These are phyloP conservation scores for Aspergillus campestris DNA, from an alignment of 495 filamentous ascomycete species.

Conservation along the genomic window DNA sequence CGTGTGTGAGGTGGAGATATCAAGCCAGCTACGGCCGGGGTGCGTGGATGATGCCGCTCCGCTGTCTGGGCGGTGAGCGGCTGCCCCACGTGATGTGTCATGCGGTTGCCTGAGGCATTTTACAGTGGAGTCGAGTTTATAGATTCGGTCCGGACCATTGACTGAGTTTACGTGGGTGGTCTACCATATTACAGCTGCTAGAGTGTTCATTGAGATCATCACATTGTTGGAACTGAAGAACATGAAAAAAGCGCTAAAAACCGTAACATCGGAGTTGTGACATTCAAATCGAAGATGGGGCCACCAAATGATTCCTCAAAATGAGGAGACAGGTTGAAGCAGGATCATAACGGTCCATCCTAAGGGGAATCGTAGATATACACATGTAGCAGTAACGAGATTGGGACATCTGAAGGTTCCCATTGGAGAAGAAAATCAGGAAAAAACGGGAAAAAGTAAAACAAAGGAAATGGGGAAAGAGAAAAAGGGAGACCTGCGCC, in stretches of 20 bases:
- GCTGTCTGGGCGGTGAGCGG: neutral
- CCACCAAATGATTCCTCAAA: too few relatives aligned
- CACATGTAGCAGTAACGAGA: neutral
- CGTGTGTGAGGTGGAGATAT: neutral
- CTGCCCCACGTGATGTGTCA: constrained; percentile 1
- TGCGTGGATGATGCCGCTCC: neutral
- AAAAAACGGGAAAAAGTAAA: neutral
- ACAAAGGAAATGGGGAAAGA: neutral
- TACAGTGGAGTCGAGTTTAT: too few relatives aligned
- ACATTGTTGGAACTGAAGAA: neutral
- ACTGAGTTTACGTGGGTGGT: too few relatives aligned
- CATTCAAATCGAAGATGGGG: too few relatives aligned
- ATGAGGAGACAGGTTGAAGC: too few relatives aligned
- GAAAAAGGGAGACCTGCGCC: neutral
- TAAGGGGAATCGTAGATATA: constrained; percentile 3
- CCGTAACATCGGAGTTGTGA: too few relatives aligned
- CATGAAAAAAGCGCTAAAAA: too few relatives aligned
- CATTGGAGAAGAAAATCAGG: neutral
- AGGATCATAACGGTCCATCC: neutral
- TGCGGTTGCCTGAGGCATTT: too few relatives aligned
- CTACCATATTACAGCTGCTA: neutral
- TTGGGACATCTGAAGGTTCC: neutral
- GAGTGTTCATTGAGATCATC: neutral
- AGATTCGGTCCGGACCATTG: too few relatives aligned
- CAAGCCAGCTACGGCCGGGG: neutral